Base-by-base conservation (phyloP, 805 yeast genomes). In the Priceomyces castillae region DNA sequence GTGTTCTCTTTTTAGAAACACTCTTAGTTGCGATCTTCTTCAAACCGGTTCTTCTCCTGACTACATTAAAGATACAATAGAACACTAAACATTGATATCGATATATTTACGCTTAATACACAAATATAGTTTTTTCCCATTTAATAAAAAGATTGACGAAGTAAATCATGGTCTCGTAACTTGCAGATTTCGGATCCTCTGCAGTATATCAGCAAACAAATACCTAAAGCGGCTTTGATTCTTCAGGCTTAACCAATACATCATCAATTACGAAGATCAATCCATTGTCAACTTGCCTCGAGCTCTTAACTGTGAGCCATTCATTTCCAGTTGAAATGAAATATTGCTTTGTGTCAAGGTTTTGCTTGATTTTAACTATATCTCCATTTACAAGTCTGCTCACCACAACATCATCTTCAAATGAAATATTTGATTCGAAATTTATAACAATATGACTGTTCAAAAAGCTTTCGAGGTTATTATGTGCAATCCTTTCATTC, bases 391-490 rank as follows among this genome's bases (percentile, higher is more conserved):
- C 45, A 40, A 57, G 50, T 11, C 38, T 42, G 26, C 57, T 51
- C 9, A 42, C 33, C 30, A 63, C 43, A n/a, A 38, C 43, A 22
- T 43, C 46, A 11, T 47, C 44, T 7, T 35, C 40, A 36, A 57
- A 47, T 12, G 43, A 38, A 35, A 60, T 50, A 30, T 54, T 51
- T 5, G 52, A 46, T 26, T 53, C 55, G 31, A 62, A 57, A 37
- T 58, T 49, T 12, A 44, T 41, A 31, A 82, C 77, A 22, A 85
- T 65, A 59, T 88, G 96, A 31, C 82, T 76, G 46, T 76, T 69
- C 22, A 87, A 73, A 52, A 85, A 88, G 46, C 68, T 67, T 42
- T 73, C 61, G 28, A 84, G 61, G 59, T 88, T 88, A 12, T 65
- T 54, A 16, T 65, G 58, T 4, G 81, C 73, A 0, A 74, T 64